Percentiles rank a stretch among this genome's conserved stretches.
Evolutionary conservation across 2,329 filamentous ascomycete genomes (phyloP).

Genomic region (Diaporthe nobilis): DNA sequence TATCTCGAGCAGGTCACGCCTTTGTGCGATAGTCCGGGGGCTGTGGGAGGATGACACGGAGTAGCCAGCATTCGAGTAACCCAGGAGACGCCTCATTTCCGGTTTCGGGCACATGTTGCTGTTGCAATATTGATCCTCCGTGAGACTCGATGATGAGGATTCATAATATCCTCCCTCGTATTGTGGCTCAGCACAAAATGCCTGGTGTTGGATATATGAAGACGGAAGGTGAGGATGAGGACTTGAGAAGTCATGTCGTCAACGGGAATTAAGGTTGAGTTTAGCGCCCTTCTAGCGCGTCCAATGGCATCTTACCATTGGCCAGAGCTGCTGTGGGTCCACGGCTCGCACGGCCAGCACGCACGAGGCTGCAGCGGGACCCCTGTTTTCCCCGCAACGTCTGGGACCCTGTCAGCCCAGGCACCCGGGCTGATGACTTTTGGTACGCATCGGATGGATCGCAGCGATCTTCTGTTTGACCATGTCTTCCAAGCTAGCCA

Average conservation of each 20-base stretch:
- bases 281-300: background rate
- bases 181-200: background rate
- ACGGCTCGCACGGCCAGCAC: constrained; percentile 8
- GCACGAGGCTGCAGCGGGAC: background rate
- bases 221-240: background rate
- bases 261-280: constrained; percentile 33
- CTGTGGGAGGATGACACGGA: background rate
- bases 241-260: constrained; percentile 19
- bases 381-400: constrained; percentile 14
- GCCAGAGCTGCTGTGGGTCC: constrained; percentile 9
- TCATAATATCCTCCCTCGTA: background rate
- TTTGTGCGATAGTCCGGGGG: background rate
- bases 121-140: background rate
- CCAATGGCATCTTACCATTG: background rate
- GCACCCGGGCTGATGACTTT: constrained; percentile 31
- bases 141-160: background rate
- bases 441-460: constrained; percentile 26
- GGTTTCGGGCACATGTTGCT: background rate
- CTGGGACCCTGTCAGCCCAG: constrained; percentile 26
- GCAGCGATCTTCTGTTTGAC: constrained; percentile 21
- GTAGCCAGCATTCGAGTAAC: background rate
- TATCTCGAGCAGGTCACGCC: background rate
- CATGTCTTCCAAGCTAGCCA: constrained; percentile 2
- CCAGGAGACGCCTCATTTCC: background rate
- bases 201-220: background rate